A percentile compares a stretch with the other conserved stretches of the same genome.
Evolutionary conservation across 805 yeast genomes (phyloP).

Genomic region (Kodamaea kaohsiungensis): DNA sequence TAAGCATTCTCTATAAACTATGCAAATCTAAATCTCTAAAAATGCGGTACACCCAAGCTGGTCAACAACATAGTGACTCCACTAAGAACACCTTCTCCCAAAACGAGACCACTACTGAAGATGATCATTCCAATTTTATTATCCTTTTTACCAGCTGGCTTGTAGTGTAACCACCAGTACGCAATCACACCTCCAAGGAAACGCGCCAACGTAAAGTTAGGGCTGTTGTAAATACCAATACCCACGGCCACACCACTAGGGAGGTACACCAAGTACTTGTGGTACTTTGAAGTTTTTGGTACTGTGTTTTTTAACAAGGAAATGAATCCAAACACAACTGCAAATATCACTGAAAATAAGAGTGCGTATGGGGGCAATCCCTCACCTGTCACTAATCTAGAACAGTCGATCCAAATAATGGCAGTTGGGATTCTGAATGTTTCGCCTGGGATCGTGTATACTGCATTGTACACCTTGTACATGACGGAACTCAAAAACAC

Average conservation of each 20-base stretch:
- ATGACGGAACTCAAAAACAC: slow-evolving; percentile 75
- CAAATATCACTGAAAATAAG: slow-evolving; percentile 60
- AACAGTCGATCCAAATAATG: slow-evolving; percentile 94
- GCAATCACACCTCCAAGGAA: slow-evolving; percentile 83
- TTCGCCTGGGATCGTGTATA: slow-evolving; percentile 82
- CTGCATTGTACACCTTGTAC: slow-evolving; percentile 77
- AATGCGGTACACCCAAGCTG: slow-evolving; percentile 45
- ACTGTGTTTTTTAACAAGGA: slow-evolving; percentile 62
- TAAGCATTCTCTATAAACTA: neutral
- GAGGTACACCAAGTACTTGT: slow-evolving; percentile 52
- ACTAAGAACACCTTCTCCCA: slow-evolving; percentile 93
- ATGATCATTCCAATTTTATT: slow-evolving; percentile 78
- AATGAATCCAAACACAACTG: slow-evolving; percentile 65
- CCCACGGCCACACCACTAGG: slow-evolving; percentile 98
- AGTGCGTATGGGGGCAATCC: slow-evolving; percentile 83
- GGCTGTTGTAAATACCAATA: slow-evolving; percentile 91
- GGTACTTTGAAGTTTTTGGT: slow-evolving; percentile 40
- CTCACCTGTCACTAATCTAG: slow-evolving; percentile 86
- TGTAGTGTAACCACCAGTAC: slow-evolving; percentile 49
- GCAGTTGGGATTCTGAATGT: slow-evolving; percentile 92
- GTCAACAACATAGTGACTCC: slow-evolving; percentile 79
- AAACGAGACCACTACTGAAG: slow-evolving; percentile 85
- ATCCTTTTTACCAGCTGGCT: slow-evolving; percentile 27
- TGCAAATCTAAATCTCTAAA: neutral
- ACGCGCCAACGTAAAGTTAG: slow-evolving; percentile 90